phyloP scores from a whole-genome alignment of 768 basidiomycete species.

The Lactifluus hygrophoroides region DNA sequence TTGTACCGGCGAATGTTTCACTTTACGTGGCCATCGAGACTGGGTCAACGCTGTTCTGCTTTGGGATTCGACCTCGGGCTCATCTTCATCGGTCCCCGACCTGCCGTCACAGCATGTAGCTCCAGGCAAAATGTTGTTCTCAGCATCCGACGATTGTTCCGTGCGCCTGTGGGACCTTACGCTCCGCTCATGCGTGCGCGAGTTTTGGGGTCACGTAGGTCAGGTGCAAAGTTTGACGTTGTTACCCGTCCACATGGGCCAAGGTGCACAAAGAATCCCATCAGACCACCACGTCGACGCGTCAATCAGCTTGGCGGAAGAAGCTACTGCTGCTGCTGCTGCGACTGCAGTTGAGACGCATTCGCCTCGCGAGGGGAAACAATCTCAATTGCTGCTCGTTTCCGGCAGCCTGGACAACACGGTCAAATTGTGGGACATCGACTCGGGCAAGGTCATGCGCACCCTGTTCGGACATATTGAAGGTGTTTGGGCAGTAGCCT shows the following conservation, averaged over 20 bases:
- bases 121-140: conserved; percentile 92
- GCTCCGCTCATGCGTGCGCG: conserved; percentile 67
- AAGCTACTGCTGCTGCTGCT: no score
- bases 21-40: conserved; percentile 84
- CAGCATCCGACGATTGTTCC: conserved; percentile 89
- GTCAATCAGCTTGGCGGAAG: background rate
- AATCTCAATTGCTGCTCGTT: conserved; percentile 56
- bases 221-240: conserved; percentile 91
- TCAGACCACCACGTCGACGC: background rate
- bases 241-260: conserved; percentile 46
- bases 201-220: conserved; percentile 84
- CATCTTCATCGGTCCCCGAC: conserved; percentile 25
- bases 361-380: conserved; percentile 1
- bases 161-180: conserved; percentile 94
- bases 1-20: conserved; percentile 84
- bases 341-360: background rate
- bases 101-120: conserved; percentile 45
- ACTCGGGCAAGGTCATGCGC: conserved; percentile 62
- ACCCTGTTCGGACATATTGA: conserved; percentile 98
- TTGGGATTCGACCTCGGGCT: conserved; percentile 58
- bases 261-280: background rate
- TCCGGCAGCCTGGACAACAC: conserved; percentile 93
- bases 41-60: conserved; percentile 95
- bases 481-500: conserved; percentile 94
- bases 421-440: conserved; percentile 93